Evolutionary conservation across 495 filamentous ascomycete genomes (phyloP), one percentile per base, ranked within the genome.

Genomic region (Durotheca rogersii): DNA sequence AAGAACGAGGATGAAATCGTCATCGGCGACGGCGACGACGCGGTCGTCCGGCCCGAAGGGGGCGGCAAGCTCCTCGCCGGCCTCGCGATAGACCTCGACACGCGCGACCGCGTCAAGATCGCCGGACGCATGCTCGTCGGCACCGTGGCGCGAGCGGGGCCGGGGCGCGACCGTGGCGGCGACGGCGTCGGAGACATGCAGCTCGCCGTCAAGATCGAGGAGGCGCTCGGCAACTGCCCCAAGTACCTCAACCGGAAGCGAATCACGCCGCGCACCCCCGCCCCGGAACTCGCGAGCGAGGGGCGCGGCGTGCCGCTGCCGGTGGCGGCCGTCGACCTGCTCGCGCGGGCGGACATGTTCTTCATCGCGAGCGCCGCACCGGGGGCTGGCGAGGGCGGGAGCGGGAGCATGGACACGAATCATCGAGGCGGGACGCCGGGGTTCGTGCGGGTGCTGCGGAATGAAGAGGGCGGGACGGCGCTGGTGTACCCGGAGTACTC

Each of bases 301-400:
- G 41, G 40, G 1, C 11, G 23, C 1, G 57, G 66, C 6, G 47
- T 59, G 4, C 51, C 60, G 34, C 54, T 79, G 15, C 71, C 74
- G 4, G 58, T 64, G 14, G 66, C 70, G 32, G 85, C 86, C 7
- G 38, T 88, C 6, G 61, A 71, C 4, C 62, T 92, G 3, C 65
- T 95, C 9, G 64, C 53, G 6, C 79, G 82, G 52, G 79, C 87
- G 14, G 89, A 91, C 60, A 68, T 87, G 25, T 83, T 95, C 53
- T 93, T 95, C 64, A 70, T 93, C 12, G 84, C 85, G 18, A 83
- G 80, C n/a, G n/a, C n/a, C n/a, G n/a, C n/a, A n/a, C n/a, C n/a
- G n/a, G n/a, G n/a, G n/a, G n/a, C n/a, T n/a, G n/a, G n/a, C 27
- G 78, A 75, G 9, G 72, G 85, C 52, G 74, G 77, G n/a, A 60